Evolutionary conservation across 2,329 filamentous ascomycete genomes (phyloP).

Genomic region (Xylaria sp.): DNA sequence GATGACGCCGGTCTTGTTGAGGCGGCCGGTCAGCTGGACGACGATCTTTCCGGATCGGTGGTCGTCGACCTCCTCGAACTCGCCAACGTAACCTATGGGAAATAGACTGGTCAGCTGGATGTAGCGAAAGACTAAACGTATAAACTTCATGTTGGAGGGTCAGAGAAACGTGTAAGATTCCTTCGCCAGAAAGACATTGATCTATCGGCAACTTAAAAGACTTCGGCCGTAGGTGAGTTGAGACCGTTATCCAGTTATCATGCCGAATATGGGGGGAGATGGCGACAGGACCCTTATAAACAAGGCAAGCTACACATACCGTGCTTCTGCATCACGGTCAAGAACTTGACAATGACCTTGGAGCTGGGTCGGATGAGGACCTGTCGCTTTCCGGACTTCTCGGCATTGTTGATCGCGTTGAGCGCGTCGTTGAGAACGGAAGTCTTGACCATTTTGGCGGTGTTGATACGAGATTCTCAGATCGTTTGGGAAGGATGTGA

Average conservation of each 20-base stretch:
- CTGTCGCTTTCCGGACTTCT: conserved; percentile 99
- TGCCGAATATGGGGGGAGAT: conserved; percentile 66
- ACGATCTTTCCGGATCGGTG: conserved; percentile 99
- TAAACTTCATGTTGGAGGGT: conserved; percentile 70
- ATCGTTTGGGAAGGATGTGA: conserved; percentile 62
- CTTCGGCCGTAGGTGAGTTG: conserved; percentile 79
- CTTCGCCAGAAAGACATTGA: conserved; percentile 69
- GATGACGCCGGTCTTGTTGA: conserved; percentile 99
- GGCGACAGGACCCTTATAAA: conserved; percentile 9
- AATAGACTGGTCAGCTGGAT: conserved; percentile 60
- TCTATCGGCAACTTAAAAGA: conserved; percentile 99
- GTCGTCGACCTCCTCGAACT: conserved; percentile 99
- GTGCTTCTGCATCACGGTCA: conserved; percentile 99
- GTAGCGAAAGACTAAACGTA: conserved; percentile 96
- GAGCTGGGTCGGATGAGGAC: conserved; percentile 96
- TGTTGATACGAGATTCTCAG: conserved; percentile 75
- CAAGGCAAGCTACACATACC: conserved; percentile 66
- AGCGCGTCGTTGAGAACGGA: conserved; percentile 99
- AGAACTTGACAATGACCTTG: conserved; percentile 99
- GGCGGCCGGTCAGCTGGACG: conserved; percentile 97
- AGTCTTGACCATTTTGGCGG: conserved; percentile 97
- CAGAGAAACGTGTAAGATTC: conserved; percentile 96
- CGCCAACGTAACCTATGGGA: conserved; percentile 88
- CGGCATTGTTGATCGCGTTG: conserved; percentile 99
- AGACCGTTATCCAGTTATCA: conserved; percentile 99